Conservation (phyloP, 495 filamentous ascomycete genomes). For the Podospora didyma region DNA sequence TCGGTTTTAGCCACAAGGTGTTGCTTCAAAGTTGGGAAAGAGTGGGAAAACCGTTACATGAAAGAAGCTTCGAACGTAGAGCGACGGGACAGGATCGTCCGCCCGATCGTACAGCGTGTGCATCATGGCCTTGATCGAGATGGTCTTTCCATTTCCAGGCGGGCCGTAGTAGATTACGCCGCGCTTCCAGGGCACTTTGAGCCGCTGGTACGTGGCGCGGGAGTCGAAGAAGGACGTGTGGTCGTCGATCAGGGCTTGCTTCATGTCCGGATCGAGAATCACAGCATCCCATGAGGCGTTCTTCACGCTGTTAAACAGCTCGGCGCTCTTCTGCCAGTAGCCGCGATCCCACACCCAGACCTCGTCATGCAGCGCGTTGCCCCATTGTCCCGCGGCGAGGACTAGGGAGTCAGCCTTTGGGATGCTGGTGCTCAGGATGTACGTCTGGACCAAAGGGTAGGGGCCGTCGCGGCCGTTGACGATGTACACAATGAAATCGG, state of each 20-base stretch:
- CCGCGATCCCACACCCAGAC: conserved; percentile 62
- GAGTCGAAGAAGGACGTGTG: conserved; percentile 57
- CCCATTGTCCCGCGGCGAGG: conserved; percentile 46
- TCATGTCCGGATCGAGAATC: conserved; percentile 60
- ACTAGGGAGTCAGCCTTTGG: conserved; percentile 49
- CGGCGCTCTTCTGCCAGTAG: conserved; percentile 55
- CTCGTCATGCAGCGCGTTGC: conserved; percentile 52
- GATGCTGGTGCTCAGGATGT: conserved; percentile 43
- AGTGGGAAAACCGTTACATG: conserved; percentile 16
- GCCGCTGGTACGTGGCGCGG: conserved; percentile 47
- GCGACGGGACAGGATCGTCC: conserved; percentile 28
- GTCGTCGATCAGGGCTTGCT: conserved; percentile 55
- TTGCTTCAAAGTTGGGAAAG: not conserved
- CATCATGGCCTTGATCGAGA: conserved; percentile 65
- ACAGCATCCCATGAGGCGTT: conserved; percentile 59
- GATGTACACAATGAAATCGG: conserved; percentile 51
- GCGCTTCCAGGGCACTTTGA: conserved; percentile 54
- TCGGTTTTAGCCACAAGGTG: not conserved
- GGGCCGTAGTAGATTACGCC: conserved; percentile 57
- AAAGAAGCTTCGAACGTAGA: conserved; percentile 34
- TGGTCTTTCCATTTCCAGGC: conserved; percentile 66
- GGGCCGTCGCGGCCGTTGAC: conserved; percentile 46
- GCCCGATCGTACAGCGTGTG: conserved; percentile 45
- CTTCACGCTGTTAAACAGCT: conserved; percentile 54
- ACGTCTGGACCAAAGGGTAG: conserved; percentile 38